Conservation (phyloP, 2,329 filamentous ascomycete genomes). For the Colletotrichum navitas region DNA sequence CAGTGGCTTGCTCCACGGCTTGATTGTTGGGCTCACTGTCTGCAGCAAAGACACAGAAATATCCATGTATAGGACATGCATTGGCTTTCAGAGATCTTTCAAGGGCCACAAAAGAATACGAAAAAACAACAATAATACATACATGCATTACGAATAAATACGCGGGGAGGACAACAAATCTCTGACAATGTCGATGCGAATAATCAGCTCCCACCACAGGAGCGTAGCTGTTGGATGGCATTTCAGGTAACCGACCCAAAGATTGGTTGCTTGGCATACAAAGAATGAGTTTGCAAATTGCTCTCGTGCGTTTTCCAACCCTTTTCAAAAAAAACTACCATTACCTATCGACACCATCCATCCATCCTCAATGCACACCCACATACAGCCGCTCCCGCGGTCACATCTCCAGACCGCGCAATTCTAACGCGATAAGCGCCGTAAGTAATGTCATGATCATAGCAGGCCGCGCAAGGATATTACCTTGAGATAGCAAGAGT, state of each 20-base stretch:
- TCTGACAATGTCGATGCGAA: background rate
- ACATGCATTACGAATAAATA: background rate
- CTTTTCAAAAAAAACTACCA: too few species aligned
- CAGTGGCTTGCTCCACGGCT: conserved; percentile 1
- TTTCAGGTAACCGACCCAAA: background rate
- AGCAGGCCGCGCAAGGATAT: background rate
- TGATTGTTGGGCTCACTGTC: background rate
- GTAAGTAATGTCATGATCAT: background rate
- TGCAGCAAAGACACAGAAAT: background rate
- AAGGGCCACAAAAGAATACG: too few species aligned
- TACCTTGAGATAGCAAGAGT: too few species aligned
- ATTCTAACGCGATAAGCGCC: background rate
- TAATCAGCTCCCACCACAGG: background rate
- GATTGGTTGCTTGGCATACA: background rate
- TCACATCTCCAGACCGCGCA: too few species aligned
- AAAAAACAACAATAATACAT: too few species aligned
- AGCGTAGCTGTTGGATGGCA: background rate
- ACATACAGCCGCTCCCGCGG: too few species aligned
- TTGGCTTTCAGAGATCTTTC: background rate
- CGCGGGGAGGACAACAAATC: background rate
- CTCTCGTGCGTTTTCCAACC: background rate
- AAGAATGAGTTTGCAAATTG: background rate
- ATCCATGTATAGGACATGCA: background rate
- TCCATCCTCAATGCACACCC: too few species aligned
- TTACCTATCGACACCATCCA: too few species aligned